Percentiles rank a stretch among this genome's conserved stretches.
Evolutionary conservation across 2,329 filamentous ascomycete genomes (phyloP).

Genomic region (Colletotrichum sp.): DNA sequence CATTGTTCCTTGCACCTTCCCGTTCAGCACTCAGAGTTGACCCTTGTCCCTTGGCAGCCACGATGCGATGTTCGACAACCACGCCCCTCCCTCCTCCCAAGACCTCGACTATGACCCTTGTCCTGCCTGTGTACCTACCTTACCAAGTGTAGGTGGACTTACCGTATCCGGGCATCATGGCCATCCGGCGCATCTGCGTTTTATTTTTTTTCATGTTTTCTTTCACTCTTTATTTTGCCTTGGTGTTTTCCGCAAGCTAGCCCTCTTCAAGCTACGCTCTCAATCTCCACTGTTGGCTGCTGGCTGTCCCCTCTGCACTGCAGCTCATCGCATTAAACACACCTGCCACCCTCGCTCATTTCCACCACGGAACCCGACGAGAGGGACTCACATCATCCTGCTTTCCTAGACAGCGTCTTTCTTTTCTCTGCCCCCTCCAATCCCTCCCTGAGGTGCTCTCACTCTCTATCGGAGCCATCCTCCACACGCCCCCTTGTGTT

Average conservation of each 20-base stretch:
- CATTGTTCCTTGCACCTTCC: constrained; percentile 9
- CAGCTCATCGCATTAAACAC: constrained; percentile 14
- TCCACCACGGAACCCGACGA: background rate
- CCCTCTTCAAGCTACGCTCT: background rate
- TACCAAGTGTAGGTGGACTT: background rate
- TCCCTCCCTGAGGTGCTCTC: background rate
- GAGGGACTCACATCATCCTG: background rate
- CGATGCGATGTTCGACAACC: background rate
- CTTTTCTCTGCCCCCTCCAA: constrained; percentile 8
- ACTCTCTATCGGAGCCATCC: background rate
- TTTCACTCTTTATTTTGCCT: background rate
- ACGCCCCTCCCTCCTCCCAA: background rate
- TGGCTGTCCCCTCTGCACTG: background rate
- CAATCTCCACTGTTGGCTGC: background rate
- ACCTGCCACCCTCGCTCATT: constrained; percentile 10
- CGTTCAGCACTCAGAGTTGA: background rate
- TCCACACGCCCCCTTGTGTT: background rate
- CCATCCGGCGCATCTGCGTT: background rate
- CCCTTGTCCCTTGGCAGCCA: constrained; percentile 15
- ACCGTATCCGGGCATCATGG: constrained; percentile 13
- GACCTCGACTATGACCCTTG: background rate
- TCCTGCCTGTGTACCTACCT: background rate
- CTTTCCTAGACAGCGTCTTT: background rate
- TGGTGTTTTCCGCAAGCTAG: background rate
- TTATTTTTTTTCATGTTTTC: background rate